Evolutionary conservation across 140 eudicot species (phyloP).

Genomic region (Cichorium intybus): DNA sequence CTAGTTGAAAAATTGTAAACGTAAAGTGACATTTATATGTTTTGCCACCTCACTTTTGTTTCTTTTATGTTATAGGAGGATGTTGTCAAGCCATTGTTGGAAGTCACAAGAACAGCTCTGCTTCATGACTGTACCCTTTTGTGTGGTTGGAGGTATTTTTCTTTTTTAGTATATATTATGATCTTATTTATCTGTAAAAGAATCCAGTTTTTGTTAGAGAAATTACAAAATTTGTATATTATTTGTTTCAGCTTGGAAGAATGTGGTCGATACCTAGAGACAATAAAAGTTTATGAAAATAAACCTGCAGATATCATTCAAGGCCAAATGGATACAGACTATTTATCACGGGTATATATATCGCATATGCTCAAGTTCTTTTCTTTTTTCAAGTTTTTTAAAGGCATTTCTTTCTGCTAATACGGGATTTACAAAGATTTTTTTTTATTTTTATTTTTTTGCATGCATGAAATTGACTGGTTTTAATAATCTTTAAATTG

Average conservation of each 20-base stretch:
- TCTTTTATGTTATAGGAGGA: slow-evolving; percentile 67
- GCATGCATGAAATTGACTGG: too few species aligned
- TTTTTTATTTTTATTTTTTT: background rate
- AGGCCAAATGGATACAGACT: slow-evolving; percentile 98
- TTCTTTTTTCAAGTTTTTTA: background rate
- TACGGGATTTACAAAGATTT: background rate
- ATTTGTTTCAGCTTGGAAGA: slow-evolving; percentile 82
- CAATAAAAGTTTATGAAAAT: slow-evolving; percentile 87
- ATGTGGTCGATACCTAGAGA: slow-evolving; percentile 97
- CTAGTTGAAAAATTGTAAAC: too few species aligned
- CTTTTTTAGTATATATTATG: background rate
- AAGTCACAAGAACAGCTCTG: slow-evolving; percentile 91
- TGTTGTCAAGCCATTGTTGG: slow-evolving; percentile 94
- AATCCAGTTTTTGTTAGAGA: background rate
- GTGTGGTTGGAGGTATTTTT: slow-evolving; percentile 91
- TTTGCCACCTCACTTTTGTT: too few species aligned
- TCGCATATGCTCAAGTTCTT: slow-evolving; percentile 5
- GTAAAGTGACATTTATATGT: too few species aligned
- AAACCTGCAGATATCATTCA: slow-evolving; percentile 95
- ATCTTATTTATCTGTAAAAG: slow-evolving; percentile 15
- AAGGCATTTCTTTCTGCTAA: slow-evolving; percentile 10
- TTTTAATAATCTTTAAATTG: slow-evolving; percentile 17
- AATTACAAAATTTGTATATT: background rate
- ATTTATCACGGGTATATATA: slow-evolving; percentile 84
- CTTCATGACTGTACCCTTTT: slow-evolving; percentile 98